Evolutionary conservation across 83 land plant genomes (phyloP).

Genomic region (Diphasiastrum complanatum): DNA sequence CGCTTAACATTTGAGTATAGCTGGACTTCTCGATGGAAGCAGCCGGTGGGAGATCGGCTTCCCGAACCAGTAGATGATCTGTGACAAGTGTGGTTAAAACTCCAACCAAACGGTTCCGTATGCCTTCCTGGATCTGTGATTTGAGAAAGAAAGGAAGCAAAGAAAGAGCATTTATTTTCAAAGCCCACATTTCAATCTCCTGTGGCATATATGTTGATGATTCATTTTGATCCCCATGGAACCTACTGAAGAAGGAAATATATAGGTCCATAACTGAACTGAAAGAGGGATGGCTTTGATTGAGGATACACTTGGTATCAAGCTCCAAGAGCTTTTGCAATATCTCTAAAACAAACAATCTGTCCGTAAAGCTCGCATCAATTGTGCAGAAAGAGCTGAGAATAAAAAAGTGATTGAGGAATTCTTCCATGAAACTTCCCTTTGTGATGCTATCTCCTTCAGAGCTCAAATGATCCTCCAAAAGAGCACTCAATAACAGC

Average conservation of each 20-base stretch:
- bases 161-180: constrained; percentile 31
- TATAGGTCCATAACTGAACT: constrained; percentile 30
- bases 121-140: constrained; percentile 1
- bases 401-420: constrained; percentile 20
- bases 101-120: constrained; percentile 13
- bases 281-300: constrained; percentile 26
- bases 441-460: constrained; percentile 30
- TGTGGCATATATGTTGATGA: constrained; percentile 5
- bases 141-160: constrained; percentile 32
- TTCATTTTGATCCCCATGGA: constrained; percentile 5
- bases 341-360: constrained; percentile 35
- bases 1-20: constrained; percentile 29
- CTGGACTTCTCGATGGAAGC: constrained; percentile 39
- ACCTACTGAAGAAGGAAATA: constrained; percentile 18
- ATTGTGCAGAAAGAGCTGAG: constrained; percentile 25
- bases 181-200: constrained; percentile 16
- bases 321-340: constrained; percentile 34
- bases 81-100: constrained; percentile 30
- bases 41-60: constrained; percentile 30
- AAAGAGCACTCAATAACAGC: constrained; percentile 31
- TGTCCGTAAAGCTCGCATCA: constrained; percentile 25
- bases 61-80: constrained; percentile 36
- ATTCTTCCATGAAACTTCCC: constrained; percentile 34
- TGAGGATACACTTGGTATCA: constrained; percentile 29
- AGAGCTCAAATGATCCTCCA: constrained; percentile 32